Evolutionary conservation across 1,284 basidiomycete genomes (phyloP), one percentile per base, ranked within the genome.

Genomic region (Polyporus tsugae): DNA sequence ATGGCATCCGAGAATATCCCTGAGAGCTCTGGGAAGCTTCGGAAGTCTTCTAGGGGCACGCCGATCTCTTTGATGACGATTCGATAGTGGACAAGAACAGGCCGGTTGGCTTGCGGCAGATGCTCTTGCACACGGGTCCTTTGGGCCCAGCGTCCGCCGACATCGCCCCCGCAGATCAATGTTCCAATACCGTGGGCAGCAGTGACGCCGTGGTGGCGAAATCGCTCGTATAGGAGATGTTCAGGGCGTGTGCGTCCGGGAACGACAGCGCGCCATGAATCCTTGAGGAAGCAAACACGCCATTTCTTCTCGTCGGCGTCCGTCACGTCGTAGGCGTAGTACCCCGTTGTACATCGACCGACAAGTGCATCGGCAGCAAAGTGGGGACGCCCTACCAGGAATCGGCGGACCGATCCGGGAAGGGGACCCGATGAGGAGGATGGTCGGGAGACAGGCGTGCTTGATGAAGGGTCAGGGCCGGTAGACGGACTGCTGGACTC

Each of bases 111-210:
- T 10, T 52, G 9, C 5, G 49, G 49, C 2, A 52, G 13, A 29
- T 52, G 5, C 1, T 69, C 60, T 29, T 69, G 68, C 5, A 62
- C 42, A 1, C 11, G 4, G 10, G 68, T 65, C 38, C 5, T 25
- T 44, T 69, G 68, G 4, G 55, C 46, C 39, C 38, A 15, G 35
- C n/a, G 58, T 1, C 61, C 68, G 11, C 57, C 68, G 29, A 69
- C 68, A 41, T 69, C 68, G 42, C 68, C 68, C n/a, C 64, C 64
- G 39, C 64, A 69, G 17, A 69, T 44, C 33, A 69, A 52, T 4
- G 61, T 60, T 5, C 58, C 61, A n/a, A 69, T 46, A 17, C 22
- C 17, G 2, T 25, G 6, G 6, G 41, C 58, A 4, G 25, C 4
- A 11, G 58, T 38, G 15, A 25, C 29, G 29, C 53, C 53, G 3